phyloP scores from a whole-genome alignment of 2,329 filamentous ascomycete genomes.

The Davidsoniella australis region DNA sequence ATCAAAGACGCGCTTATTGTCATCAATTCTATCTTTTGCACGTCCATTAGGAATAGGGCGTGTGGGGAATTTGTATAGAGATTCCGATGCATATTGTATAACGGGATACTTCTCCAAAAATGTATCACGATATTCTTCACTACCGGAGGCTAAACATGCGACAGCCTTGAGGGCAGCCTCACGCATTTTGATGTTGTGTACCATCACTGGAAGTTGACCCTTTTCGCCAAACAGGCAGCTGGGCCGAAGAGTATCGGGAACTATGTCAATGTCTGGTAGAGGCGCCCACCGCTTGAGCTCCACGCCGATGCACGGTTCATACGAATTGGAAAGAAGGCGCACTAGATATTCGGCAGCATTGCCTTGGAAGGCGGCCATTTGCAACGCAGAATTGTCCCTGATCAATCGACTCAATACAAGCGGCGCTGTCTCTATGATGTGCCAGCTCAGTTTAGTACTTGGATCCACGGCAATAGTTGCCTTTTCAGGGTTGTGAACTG shows the following conservation, averaged over 20 bases:
- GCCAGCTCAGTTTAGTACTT: conserved; percentile 18
- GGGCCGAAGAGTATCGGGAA: conserved; percentile 20
- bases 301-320: conserved; percentile 25
- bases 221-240: conserved; percentile 36
- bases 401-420: conserved; percentile 63
- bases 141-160: conserved; percentile 63
- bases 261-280: conserved; percentile 20
- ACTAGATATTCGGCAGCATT: conserved; percentile 29
- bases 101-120: conserved; percentile 63
- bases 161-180: conserved; percentile 63
- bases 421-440: conserved; percentile 53
- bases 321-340: conserved; percentile 33
- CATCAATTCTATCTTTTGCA: conserved; percentile 17
- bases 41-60: conserved; percentile 31
- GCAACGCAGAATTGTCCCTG: conserved; percentile 59
- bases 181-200: conserved; percentile 58
- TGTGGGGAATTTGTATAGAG: conserved; percentile 41
- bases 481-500: neutral
- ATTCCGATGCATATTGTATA: conserved; percentile 67
- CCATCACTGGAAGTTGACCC: conserved; percentile 42
- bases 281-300: conserved; percentile 25
- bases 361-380: conserved; percentile 63
- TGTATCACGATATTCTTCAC: conserved; percentile 68
- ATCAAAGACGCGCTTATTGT: conserved; percentile 12
- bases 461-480: too few species aligned